Base-by-base conservation (phyloP, 495 filamentous ascomycete genomes). In the Cladorrhinum samala region DNA sequence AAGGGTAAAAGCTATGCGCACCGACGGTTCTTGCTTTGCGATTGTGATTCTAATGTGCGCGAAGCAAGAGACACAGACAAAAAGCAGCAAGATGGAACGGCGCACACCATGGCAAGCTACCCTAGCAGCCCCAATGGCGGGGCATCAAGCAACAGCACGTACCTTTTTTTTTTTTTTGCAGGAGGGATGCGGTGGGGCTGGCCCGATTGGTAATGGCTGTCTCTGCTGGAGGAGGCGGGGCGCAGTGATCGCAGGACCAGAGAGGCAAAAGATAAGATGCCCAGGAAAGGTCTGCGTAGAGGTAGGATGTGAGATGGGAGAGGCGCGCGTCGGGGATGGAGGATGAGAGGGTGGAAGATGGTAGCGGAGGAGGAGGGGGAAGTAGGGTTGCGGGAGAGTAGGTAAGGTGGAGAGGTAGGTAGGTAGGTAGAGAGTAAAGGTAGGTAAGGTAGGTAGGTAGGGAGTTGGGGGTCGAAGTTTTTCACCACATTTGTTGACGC, bases 141-240 rank as follows among this genome's bases (percentile, higher is more conserved):
- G 46, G 53, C 50, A 59, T 48, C 43, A 27, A 53, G 37, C 33
- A 46, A 56, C 46, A 65, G 61, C 62, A 64, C 64, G 55, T 67
- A 65, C 64, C 58, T 65, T 51, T 62, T 63, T 47, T 67, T 64
- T 63, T 56, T 65, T 51, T 62, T 63, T 47, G 53, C 55, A 57
- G 59, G 21, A 54, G 53, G 54, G 21, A 54, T 50, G 54, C 46
- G 42, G 60, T 52, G 53, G 53, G 30, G 36, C 48, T 54, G 59
- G 52, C 57, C 57, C 61, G 58, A 67, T 62, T 54, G 63, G 42
- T 54, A 55, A 43, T 47, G 46, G 49, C 37, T 36, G 46, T 46
- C 46, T 52, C 17, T 53, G 45, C 55, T 47, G 54, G 45, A 52
- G 36, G 24, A 49, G 46, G 36, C 43, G 52, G 33, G 21, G 39